Base-by-base conservation (phyloP, 2,329 filamentous ascomycete genomes). In the Colletotrichum noveboracense region DNA sequence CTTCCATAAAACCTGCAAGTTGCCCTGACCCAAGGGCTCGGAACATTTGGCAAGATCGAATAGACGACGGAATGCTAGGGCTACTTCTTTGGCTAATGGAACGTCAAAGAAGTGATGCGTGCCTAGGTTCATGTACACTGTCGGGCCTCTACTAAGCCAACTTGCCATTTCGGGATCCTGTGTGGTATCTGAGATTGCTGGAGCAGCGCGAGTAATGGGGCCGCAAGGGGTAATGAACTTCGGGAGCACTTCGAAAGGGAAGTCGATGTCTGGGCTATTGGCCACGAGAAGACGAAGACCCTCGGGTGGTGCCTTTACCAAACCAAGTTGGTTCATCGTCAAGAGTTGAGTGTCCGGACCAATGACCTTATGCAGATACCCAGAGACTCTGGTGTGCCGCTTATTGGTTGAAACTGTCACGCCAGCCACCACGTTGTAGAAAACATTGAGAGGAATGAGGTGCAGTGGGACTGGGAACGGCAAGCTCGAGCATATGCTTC, bases 1-100 rank as follows among this genome's bases (percentile, higher is more conserved):
- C 75, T 87, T 87, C 85, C 85, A 87, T 6, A 87, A 75, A 7
- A 86, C 78, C 70, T 85, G 83, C 9, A 85, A 70, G 9, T 34
- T 55, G n/a, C 78, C 34, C 13, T 24, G 48, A 16, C 80, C 43
- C 43, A 48, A 21, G 6, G 43, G 55, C 62, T 67, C 16, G 7
- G 36, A 68, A 6, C 6, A 12, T 5, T 65, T 12, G 79, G 66
- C 71, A 18, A 7, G 16, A 34, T 73, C 56, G 5, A 73, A 38
- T 3, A 73, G n/a, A 69, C 26, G 16, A 14, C 55, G 52, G 16
- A 73, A 76, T n/a, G 12, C 76, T 71, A 14, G 61, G n/a, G 65
- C 74, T 48, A 80, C 28, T 34, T 76, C 55, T 6, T 66, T 32
- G 2, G 76, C 77, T 16, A 70, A 69, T 52, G 78, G 71, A 14